Evolutionary conservation across 2,329 filamentous ascomycete species (phyloP), one percentile per base, ranked within the genome.

Genomic region (Xylaria hypoxylon): DNA sequence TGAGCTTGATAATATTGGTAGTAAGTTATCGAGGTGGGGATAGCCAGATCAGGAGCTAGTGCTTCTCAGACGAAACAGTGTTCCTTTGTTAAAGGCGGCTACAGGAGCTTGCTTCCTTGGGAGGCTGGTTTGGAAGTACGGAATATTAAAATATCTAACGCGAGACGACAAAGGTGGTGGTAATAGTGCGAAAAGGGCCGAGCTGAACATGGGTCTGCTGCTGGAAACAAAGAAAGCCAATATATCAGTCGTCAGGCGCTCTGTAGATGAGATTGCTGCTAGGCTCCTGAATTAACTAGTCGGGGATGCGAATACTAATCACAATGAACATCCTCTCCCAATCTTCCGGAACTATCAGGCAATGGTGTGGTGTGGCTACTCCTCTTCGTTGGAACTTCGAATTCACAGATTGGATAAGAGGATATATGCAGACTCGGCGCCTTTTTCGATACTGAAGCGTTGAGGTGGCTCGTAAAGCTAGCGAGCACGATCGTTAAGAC

Each of bases 211-310:
- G 69, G 71, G 58, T 70, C 66, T 44, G 56, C 40, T 47, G 66
- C 56, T 53, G 64, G 63, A 65, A 71, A 77, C 75, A 77, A 77
- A 77, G 74, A 76, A 73, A 71, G 61, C 68, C 62, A 72, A 75
- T 73, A 71, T 73, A 68, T 65, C 68, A 63, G 68, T 70, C 64
- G 70, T 73, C 62, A 74, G 71, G 72, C 62, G 66, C 66, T 70
- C 64, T 70, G 70, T 67, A 63, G 69, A 70, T 71, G 72, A 72
- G 67, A 73, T 70, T 71, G 68, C 64, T 65, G 65, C 68, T 45
- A 55, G 68, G 52, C 51, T 53, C 51, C 56, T 63, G 50, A 42
- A 57, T 63, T 60, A 65, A 66, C 68, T 67, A 59, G 68, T 68
- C 50, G 68, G 48, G 68, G 61, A 61, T 52, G 50, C 19, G 31